These are phyloP conservation scores for Groenewaldozyma auringiensis DNA, from an alignment of 1,139 yeast genomes.

Conservation along the genomic window DNA sequence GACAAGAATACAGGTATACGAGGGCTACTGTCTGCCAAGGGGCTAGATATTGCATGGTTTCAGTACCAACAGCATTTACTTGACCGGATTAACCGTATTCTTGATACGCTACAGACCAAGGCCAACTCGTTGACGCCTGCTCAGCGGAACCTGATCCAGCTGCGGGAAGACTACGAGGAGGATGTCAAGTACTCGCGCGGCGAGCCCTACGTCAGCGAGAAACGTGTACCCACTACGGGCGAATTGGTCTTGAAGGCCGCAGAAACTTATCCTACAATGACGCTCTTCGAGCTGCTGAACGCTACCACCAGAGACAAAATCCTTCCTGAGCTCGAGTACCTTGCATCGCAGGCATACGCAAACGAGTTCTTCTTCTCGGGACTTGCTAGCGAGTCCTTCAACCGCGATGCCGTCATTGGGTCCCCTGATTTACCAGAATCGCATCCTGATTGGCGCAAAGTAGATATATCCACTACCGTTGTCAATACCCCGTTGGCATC, in stretches of 20 bases:
- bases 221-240: not conserved
- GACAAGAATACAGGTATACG: constrained; percentile 47
- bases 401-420: constrained; percentile 20
- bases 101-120: not conserved
- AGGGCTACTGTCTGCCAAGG: constrained; percentile 62
- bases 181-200: not conserved
- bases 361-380: constrained; percentile 85
- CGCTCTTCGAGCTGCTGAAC: not conserved
- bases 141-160: not conserved
- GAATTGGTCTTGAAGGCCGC: not conserved
- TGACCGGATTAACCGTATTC: constrained; percentile 49
- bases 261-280: not conserved
- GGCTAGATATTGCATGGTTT: constrained; percentile 70
- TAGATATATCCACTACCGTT: constrained; percentile 20
- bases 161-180: not conserved
- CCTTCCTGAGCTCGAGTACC: constrained; percentile 28
- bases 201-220: not conserved
- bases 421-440: constrained; percentile 5
- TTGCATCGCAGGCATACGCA: constrained; percentile 85
- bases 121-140: not conserved
- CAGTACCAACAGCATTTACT: constrained; percentile 70
- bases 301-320: not conserved
- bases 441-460: constrained; percentile 11
- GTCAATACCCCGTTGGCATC: constrained; percentile 16
- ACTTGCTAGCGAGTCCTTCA: constrained; percentile 31